A percentile compares a stretch with the other conserved stretches of the same genome.
Evolutionary conservation across 1,139 yeast genomes (phyloP).

Genomic region (Kodamaea arcana): DNA sequence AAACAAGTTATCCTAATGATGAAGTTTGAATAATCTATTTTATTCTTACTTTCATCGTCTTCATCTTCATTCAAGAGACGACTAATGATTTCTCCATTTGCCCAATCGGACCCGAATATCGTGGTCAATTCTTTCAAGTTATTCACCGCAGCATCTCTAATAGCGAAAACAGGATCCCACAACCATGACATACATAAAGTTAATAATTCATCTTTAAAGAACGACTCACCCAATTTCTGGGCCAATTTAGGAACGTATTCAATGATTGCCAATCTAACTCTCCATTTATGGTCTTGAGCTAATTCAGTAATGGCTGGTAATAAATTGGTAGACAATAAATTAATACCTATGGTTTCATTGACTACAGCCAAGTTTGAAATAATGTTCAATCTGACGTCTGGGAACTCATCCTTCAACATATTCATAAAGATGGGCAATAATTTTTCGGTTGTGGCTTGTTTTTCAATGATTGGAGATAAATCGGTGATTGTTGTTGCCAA

Average conservation of each 20-base stretch:
- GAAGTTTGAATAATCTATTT: constrained; percentile 60
- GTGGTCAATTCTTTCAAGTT: constrained; percentile 76
- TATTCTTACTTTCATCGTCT: constrained; percentile 28
- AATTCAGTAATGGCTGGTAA: constrained; percentile 95
- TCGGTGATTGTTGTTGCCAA: constrained; percentile 86
- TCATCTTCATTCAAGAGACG: constrained; percentile 52
- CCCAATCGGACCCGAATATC: constrained; percentile 94
- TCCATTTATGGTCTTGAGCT: constrained; percentile 97
- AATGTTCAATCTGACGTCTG: constrained; percentile 92
- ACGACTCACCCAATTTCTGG: constrained; percentile 89
- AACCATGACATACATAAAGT: constrained; percentile 93
- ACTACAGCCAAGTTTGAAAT: constrained; percentile 89
- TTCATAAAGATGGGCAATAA: constrained; percentile 83
- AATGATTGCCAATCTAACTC: constrained; percentile 94
- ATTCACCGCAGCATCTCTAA: constrained; percentile 91
- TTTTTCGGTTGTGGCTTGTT: constrained; percentile 77
- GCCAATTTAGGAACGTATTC: constrained; percentile 95
- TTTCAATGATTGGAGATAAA: constrained; percentile 81
- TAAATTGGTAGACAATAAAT: constrained; percentile 76
- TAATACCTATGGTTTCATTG: constrained; percentile 91
- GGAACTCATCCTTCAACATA: constrained; percentile 95
- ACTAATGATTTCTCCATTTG: constrained; percentile 75
- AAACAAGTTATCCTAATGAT: constrained; percentile 89
- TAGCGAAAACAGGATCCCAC: constrained; percentile 96
- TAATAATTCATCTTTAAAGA: constrained; percentile 88